Conservation (phyloP, 768 basidiomycete genomes). For the Termitomyces sp. region DNA sequence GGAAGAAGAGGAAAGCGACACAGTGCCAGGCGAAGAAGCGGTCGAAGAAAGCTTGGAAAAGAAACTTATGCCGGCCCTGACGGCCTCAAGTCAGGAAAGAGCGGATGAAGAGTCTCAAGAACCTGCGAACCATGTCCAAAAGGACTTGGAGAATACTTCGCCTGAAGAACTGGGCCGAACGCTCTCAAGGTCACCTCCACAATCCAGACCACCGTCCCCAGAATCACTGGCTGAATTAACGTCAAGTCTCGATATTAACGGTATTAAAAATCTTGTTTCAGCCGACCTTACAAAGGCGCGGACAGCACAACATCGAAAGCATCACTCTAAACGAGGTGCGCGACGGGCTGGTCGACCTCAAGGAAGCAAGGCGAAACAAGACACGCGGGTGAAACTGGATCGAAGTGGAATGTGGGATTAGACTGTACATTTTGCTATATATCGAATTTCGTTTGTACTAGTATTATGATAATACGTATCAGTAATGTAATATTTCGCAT, state of each 20-base stretch:
- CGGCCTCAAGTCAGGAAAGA: not conserved
- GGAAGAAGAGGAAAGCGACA: constrained; percentile 28
- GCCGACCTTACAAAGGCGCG: constrained; percentile 58
- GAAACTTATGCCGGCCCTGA: not conserved
- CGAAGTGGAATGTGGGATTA: constrained; percentile 60
- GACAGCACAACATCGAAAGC: constrained; percentile 64
- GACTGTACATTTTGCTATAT: not conserved
- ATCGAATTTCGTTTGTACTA: not conserved
- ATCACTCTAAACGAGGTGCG: constrained; percentile 71
- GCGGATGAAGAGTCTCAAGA: not conserved
- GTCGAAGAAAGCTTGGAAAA: not conserved
- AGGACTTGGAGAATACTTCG: not conserved
- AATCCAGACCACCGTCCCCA: constrained; percentile 45
- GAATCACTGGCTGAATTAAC: constrained; percentile 38
- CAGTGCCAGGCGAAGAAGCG: not conserved
- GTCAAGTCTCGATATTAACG: constrained; percentile 36
- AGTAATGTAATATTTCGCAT: not conserved
- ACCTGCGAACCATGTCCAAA: not conserved
- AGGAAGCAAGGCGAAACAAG: constrained; percentile 86
- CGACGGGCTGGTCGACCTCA: constrained; percentile 63
- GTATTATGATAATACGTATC: not conserved
- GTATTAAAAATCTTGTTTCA: constrained; percentile 58
- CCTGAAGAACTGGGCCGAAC: constrained; percentile 23
- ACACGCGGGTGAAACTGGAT: constrained; percentile 61
- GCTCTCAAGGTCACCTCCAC: constrained; percentile 50